Evolutionary conservation across 2,329 filamentous ascomycete genomes (phyloP), one percentile per base, ranked within the genome.

Genomic region (Penicillium crustosum): DNA sequence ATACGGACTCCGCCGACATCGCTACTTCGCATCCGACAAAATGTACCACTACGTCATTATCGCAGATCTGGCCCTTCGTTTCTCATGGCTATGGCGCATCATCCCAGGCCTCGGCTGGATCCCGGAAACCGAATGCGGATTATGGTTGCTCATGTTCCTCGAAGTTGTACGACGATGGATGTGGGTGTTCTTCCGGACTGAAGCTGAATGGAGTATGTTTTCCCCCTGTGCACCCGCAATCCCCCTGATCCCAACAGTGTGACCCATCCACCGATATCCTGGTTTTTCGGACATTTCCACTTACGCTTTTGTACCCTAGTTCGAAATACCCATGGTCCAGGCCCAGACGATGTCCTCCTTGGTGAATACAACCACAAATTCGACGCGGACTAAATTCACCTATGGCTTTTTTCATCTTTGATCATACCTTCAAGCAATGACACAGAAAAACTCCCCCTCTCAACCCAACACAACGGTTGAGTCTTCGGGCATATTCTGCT

Each of bases 121-220:
- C 56, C 88, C 89, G 65, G 92, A 96, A 72, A 85, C 92, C 51
- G 94, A 97, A 78, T 88, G 87, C 55, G 91, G 91, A 8, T 90
- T 97, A 44, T 99, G 97, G 71, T 68, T 93, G 27, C 85, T 97
- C 68, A 89, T 97, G 79, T 82, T 90, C 44, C 79, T 96, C 12
- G 94, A 99, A 78, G 89, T 97, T 19, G 82, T 91, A 45, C 84
- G 94, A 48, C 83, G 94, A 57, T 97, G 93, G 92, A 83, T 97
- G 60, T 99, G 94, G 94, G 91, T 97, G 57, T 97, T 97, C 76
- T 91, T 97, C 77, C 85, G 94, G 10, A 88, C 96, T 41, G 94
- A 99, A 80, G 93, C 91, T 23, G 94, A 99, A 79, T 96, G 90
- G 89, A 84, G 91, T 75, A 80, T 86, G 77, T 77, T 49, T 36